A percentile compares a stretch with the other conserved stretches of the same genome.
Evolutionary conservation across 2,329 filamentous ascomycete species (phyloP).

Genomic region (Cordyceps fumosorosea): DNA sequence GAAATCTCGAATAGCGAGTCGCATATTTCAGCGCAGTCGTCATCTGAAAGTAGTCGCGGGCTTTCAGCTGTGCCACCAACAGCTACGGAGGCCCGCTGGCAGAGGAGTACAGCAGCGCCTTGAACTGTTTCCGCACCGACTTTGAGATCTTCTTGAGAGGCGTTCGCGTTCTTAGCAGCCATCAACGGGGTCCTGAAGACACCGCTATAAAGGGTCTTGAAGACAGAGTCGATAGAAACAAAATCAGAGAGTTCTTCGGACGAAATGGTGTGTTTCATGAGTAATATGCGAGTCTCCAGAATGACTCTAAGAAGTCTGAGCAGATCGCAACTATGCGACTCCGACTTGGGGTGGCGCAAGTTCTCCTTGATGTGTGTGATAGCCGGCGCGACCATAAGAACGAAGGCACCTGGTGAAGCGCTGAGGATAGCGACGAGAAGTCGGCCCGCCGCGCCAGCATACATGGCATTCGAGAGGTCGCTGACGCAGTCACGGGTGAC

Average conservation of each 20-base stretch:
- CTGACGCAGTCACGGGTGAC: constrained; percentile 48
- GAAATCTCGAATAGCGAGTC: constrained; percentile 27
- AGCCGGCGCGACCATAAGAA: constrained; percentile 38
- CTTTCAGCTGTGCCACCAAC: constrained; percentile 11
- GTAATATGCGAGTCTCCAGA: constrained; percentile 38
- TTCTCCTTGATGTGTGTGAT: constrained; percentile 45
- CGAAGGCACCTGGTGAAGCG: constrained; percentile 41
- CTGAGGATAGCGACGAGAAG: constrained; percentile 45
- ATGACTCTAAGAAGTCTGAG: constrained; percentile 45
- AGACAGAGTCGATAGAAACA: constrained; percentile 28
- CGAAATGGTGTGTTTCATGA: constrained; percentile 28
- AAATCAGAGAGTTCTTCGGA: constrained; percentile 33
- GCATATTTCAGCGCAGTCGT: constrained; percentile 33
- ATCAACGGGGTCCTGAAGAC: constrained; percentile 35
- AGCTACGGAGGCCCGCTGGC: constrained; percentile 29
- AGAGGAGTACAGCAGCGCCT: constrained; percentile 39
- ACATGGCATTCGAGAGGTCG: constrained; percentile 47
- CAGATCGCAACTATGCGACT: constrained; percentile 45
- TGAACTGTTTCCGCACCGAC: constrained; percentile 38
- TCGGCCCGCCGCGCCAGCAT: constrained; percentile 45
- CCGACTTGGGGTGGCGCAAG: constrained; percentile 43
- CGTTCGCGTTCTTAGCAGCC: constrained; percentile 21
- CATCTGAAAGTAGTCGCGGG: constrained; percentile 27
- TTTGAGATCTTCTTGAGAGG: constrained; percentile 32
- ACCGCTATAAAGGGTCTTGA: constrained; percentile 37